These are phyloP conservation scores for Sechiopsis laciniata DNA, from an alignment of 306 rosid species.

Conservation along the genomic window DNA sequence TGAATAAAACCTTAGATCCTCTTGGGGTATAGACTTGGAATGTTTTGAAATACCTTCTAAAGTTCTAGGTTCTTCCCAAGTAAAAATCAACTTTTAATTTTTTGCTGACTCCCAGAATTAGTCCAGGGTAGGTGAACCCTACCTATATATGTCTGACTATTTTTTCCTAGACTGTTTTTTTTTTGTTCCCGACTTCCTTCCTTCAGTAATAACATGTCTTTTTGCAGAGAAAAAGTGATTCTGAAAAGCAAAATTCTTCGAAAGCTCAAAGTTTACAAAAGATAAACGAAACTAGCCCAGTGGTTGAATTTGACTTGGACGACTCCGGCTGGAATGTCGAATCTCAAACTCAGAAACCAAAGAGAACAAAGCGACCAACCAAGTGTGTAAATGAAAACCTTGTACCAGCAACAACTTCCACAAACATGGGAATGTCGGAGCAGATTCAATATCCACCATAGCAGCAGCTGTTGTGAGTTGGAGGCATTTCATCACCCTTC, in stretches of 20 bases:
- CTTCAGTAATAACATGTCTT: too few relatives aligned
- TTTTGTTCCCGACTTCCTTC: too few relatives aligned
- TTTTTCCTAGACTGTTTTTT: too few relatives aligned
- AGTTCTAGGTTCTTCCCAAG: neutral
- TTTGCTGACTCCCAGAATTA: neutral
- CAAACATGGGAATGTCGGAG: constrained; percentile 30
- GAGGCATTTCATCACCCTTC: neutral
- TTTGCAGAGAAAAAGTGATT: constrained; percentile 56
- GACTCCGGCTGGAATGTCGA: constrained; percentile 32
- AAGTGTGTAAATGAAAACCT: constrained; percentile 56
- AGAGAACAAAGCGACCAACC: constrained; percentile 64
- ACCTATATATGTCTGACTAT: too few relatives aligned
- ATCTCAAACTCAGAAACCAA: constrained; percentile 39
- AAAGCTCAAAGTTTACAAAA: constrained; percentile 43
- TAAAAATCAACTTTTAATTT: neutral
- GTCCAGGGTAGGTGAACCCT: too few relatives aligned
- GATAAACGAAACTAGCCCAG: constrained; percentile 32
- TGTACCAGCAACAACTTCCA: constrained; percentile 44
- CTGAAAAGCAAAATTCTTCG: constrained; percentile 40
- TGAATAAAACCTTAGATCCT: neutral
- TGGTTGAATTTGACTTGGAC: constrained; percentile 38
- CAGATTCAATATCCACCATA: constrained; percentile 28
- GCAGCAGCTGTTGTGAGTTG: neutral
- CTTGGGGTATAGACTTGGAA: too few relatives aligned
- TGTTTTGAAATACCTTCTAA: too few relatives aligned